Conservation (phyloP, 805 yeast species). For the Spencermartinsiella europaea region DNA sequence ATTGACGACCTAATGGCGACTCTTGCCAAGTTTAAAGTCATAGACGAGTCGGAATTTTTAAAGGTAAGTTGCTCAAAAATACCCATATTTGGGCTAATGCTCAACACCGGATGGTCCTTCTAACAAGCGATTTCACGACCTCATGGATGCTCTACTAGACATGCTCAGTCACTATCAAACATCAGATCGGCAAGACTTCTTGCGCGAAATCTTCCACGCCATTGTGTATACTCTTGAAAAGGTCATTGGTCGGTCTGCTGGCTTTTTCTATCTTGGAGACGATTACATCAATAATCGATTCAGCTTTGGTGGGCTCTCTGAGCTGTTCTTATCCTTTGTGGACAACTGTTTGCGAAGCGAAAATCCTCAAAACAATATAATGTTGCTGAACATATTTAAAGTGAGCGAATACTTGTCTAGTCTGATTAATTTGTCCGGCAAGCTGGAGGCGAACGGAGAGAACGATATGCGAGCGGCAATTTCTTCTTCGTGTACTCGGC, state of each 20-base stretch:
- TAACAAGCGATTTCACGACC: slow-evolving; percentile 20
- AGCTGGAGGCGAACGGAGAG: slow-evolving; percentile 18
- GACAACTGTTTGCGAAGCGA: slow-evolving; percentile 5
- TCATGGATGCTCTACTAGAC: slow-evolving; percentile 28
- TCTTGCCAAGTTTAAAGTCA: slow-evolving; percentile 46
- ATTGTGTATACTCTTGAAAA: slow-evolving; percentile 24
- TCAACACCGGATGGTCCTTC: too few relatives aligned
- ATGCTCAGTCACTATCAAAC: slow-evolving; percentile 35
- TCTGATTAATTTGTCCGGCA: slow-evolving; percentile 18
- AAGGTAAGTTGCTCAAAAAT: slow-evolving; percentile 37
- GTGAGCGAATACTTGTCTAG: slow-evolving; percentile 16
- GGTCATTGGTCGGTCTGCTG: slow-evolving; percentile 18
- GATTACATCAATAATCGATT: slow-evolving; percentile 24
- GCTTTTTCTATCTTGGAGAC: slow-evolving; percentile 18
- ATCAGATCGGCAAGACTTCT: slow-evolving; percentile 11
- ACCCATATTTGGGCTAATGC: too few relatives aligned
- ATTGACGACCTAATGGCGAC: slow-evolving; percentile 43
- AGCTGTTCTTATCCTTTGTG: slow-evolving; percentile 21
- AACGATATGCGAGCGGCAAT: slow-evolving; percentile 11
- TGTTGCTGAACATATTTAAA: slow-evolving; percentile 14
- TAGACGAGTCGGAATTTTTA: slow-evolving; percentile 49
- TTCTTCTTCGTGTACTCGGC: slow-evolving; percentile 10
- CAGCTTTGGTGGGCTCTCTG: slow-evolving; percentile 47
- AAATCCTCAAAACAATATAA: slow-evolving; percentile 6
- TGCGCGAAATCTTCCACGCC: slow-evolving; percentile 20